Base-by-base conservation (phyloP, 2,329 filamentous ascomycete genomes). In the Apiospora rasikravindrae region DNA sequence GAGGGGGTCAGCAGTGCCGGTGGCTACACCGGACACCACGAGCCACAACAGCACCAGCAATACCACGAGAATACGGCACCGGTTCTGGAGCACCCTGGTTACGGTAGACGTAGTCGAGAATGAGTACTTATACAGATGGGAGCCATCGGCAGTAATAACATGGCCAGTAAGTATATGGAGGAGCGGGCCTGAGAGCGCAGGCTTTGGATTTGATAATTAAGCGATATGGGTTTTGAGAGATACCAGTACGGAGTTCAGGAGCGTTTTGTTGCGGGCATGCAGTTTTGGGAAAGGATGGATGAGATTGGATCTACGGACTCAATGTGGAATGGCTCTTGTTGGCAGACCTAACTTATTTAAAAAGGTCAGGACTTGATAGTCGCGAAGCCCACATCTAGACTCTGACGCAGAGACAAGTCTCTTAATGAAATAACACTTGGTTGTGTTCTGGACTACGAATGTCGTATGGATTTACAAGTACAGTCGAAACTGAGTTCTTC, bases 11-110 rank as follows among this genome's bases (percentile, higher is more conserved):
- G 78, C 64, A 80, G 79, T 29, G 81, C 78, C 4, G 80, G 78
- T 37, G 57, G 57, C 16, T 74, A 78, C n/a, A n/a, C 33, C 29
- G 16, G 45, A 19, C n/a, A 51, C 3, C 33, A 40, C 33, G 1
- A 64, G 10, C 29, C 26, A 33, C 22, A 72, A 13, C 49, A 73
- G 37, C 66, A 37, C 69, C 72, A 67, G 37, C 64, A 67, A 19
- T 29, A 29, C 26, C n/a, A 29, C 14, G n/a, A 26, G 29, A 22
- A 78, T 69, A 73, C 83, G 69, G 80, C 85, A 4, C 86, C 87
- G 0, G 78, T 84, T 33, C 77, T 88, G 53, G 81, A 81, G 33
- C 86, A 88, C 69, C 86, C 86, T 0, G 86, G 85, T 0, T 84
- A 85, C 66, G 84, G 86, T 22, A 81, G 85, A 72, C 78, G 81